Evolutionary conservation across 2,329 filamentous ascomycete species (phyloP), one percentile per base, ranked within the genome.

Genomic region (Aspergillus texensis): DNA sequence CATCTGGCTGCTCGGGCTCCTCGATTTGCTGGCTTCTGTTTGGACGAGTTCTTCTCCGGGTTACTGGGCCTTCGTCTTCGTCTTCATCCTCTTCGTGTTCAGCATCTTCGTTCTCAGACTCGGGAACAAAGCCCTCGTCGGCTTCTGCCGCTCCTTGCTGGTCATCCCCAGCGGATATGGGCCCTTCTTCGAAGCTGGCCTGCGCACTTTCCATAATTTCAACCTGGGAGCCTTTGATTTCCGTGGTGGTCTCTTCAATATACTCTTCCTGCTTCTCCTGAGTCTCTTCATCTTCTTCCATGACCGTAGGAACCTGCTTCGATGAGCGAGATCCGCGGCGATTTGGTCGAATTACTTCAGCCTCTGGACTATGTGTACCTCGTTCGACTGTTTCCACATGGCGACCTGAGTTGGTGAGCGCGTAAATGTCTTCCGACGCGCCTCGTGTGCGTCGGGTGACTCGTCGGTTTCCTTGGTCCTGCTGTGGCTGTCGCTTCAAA

Each of bases 361-460:
- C 74, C 63, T 86, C 82, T 4, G 85, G 83, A 61, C 82, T 88
- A 46, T 77, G 78, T 3, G 86, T 87, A 30, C 83, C 84, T 67
- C 81, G 78, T 64, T 85, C 80, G 11, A 87, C 78, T 5, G 86
- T 79, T 60, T 85, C 75, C 62, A 82, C 81, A 72, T 89, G 86
- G 63, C 80, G 83, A 21, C 87, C 87, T 9, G 86, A 88, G 66
- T 86, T 84, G 3, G 86, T 85, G 52, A 89, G 77, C 19, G 84
- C 85, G 53, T 87, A 77, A 16, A 89, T 81, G 39, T 85, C 82
- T 41, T 85, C 83, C 30, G 85, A 82, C 4, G 84, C 79, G 66
- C 86, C 85, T 65, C 86, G 85, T 28, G 83, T 87, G 21, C 86
- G 80, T 53, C 88, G 86, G 71, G 85, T 88, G 66, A 83, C 88